Conservation (phyloP, 2,329 filamentous ascomycete species). For the Pestalotiopsis sp. region DNA sequence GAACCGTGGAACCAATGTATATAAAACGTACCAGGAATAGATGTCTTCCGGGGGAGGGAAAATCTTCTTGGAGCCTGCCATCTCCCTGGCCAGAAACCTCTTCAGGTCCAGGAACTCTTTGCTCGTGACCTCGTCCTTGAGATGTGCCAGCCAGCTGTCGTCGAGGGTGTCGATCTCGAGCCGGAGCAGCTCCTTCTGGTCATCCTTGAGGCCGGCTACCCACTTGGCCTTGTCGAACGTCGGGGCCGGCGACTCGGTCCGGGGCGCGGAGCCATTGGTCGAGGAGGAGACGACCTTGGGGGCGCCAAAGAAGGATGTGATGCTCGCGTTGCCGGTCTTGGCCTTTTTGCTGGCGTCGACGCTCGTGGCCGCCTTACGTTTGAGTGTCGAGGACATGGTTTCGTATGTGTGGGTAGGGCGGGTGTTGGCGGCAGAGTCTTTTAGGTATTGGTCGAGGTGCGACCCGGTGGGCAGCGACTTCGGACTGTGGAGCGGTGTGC, state of each 20-base stretch:
- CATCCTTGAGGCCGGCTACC: slow-evolving; percentile 76
- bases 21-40: slow-evolving; percentile 81
- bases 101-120: slow-evolving; percentile 87
- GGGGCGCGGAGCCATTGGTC: slow-evolving; percentile 20
- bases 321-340: slow-evolving; percentile 70
- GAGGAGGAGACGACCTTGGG: slow-evolving; percentile 54
- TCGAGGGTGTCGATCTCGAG: slow-evolving; percentile 92
- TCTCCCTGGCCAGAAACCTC: slow-evolving; percentile 80
- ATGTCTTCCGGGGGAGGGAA: slow-evolving; percentile 89
- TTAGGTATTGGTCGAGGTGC: not conserved
- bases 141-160: slow-evolving; percentile 84
- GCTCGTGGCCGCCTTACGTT: slow-evolving; percentile 62
- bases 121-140: slow-evolving; percentile 83
- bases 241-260: slow-evolving; percentile 34
- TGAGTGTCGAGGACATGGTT: slow-evolving; percentile 57
- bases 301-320: slow-evolving; percentile 85
- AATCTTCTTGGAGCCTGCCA: slow-evolving; percentile 72
- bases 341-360: slow-evolving; percentile 71
- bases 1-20: not conserved
- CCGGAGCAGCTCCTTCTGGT: slow-evolving; percentile 81
- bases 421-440: not conserved
- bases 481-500: not conserved
- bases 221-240: slow-evolving; percentile 91
- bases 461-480: not conserved
- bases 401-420: not conserved